Percentiles rank a stretch among this genome's conserved stretches.
Evolutionary conservation across 2,329 filamentous ascomycete genomes (phyloP).

Genomic region (Aureobasidium lini): DNA sequence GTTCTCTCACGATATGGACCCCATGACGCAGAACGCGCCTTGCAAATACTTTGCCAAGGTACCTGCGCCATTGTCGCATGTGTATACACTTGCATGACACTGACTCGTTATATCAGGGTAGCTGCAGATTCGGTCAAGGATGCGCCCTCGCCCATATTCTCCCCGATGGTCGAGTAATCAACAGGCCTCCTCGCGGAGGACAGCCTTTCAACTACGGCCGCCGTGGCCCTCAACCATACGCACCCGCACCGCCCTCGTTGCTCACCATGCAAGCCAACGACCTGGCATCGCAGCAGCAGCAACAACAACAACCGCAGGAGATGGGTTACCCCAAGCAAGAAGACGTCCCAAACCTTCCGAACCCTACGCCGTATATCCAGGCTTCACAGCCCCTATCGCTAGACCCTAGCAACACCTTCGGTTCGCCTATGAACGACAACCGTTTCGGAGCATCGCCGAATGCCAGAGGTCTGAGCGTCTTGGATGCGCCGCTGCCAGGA

Average conservation of each 20-base stretch:
- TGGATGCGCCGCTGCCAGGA: conserved; percentile 85
- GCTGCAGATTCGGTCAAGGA: conserved; percentile 98
- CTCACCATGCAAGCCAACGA: conserved; percentile 25
- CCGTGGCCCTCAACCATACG: conserved; percentile 13
- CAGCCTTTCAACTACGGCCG: conserved; percentile 15
- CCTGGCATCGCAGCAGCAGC: conserved; percentile 9
- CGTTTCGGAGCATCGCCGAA: conserved; percentile 71
- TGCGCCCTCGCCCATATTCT: conserved; percentile 95
- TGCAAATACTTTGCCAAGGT: conserved; percentile 99
- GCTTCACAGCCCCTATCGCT: conserved; percentile 4
- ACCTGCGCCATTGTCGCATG: conserved; percentile 19
- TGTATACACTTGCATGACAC: conserved; percentile 16
- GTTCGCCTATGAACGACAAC: conserved; percentile 73
- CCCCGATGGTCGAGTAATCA: conserved; percentile 86
- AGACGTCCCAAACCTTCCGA: neutral
- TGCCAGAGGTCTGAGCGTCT: conserved; percentile 64
- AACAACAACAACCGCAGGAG: conserved; percentile 11
- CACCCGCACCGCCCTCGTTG: conserved; percentile 17
- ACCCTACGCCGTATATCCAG: conserved; percentile 6
- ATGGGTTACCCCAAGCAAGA: neutral
- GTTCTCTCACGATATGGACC: conserved; percentile 87
- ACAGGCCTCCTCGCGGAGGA: conserved; percentile 47
- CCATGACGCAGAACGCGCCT: conserved; percentile 71
- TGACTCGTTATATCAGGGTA: conserved; percentile 55
- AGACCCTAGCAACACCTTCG: conserved; percentile 47